Conservation (phyloP, 129 eudicot species). For the Tagetes patula region DNA sequence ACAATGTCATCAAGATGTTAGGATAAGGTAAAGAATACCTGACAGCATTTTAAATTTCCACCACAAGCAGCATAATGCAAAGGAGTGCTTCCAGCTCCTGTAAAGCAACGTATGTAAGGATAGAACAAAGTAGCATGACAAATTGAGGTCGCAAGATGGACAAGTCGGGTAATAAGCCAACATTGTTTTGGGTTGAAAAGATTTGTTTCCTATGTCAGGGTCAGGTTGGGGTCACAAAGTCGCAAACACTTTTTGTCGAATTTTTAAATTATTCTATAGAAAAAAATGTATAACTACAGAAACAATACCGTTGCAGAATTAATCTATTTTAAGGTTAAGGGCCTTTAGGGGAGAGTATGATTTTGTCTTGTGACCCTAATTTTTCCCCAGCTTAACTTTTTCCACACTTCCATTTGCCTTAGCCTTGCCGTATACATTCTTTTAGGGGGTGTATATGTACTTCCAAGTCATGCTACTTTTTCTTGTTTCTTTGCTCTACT, state of each 20-base stretch:
- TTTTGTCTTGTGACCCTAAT: too few species aligned
- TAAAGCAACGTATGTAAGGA: conserved; percentile 11
- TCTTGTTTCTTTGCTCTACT: too few species aligned
- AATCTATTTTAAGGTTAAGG: not conserved
- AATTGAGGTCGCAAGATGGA: not conserved
- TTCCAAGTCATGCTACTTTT: too few species aligned
- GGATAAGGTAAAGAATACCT: conserved; percentile 45
- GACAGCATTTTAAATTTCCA: conserved; percentile 91
- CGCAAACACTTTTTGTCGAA: not conserved
- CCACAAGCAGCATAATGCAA: conserved; percentile 99
- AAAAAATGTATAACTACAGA: not conserved
- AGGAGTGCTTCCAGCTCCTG: conserved; percentile 99
- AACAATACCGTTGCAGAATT: not conserved
- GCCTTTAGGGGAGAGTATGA: too few species aligned
- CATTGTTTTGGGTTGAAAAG: not conserved
- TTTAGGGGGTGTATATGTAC: too few species aligned
- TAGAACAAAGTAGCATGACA: not conserved
- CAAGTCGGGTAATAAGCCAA: not conserved
- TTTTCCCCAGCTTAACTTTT: too few species aligned
- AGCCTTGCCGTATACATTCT: too few species aligned
- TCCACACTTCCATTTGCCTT: too few species aligned
- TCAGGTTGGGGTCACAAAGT: not conserved
- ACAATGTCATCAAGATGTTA: not conserved
- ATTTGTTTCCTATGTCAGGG: not conserved
- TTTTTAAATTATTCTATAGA: not conserved